Percentiles rank a stretch among this genome's conserved stretches.
Conservation (phyloP, 805 yeast species). For the Saturnispora serradocipensis region DNA sequence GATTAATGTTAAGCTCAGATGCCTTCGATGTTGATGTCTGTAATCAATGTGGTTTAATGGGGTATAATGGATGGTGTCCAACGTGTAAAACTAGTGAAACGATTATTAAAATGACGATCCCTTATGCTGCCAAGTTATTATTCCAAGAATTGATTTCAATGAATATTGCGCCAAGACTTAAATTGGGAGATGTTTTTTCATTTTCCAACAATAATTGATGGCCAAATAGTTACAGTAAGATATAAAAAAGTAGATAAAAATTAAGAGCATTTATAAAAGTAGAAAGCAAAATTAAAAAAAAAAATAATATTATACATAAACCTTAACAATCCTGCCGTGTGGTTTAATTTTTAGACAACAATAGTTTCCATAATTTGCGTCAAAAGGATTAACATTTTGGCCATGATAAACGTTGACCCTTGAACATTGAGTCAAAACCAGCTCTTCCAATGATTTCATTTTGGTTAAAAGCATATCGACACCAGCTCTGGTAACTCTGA, state of each 20-base stretch:
- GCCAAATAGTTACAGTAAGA: neutral
- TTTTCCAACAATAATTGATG: neutral
- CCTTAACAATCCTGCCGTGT: constrained; percentile 47
- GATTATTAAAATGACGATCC: constrained; percentile 89
- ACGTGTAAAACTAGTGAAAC: constrained; percentile 83
- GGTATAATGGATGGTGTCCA: constrained; percentile 97
- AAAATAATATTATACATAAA: constrained; percentile 33
- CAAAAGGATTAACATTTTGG: constrained; percentile 46
- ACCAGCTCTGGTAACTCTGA: constrained; percentile 70
- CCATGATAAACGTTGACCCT: constrained; percentile 59
- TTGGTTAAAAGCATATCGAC: constrained; percentile 58
- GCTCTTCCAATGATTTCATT: constrained; percentile 38
- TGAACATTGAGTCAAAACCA: constrained; percentile 65
- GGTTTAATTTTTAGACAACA: constrained; percentile 46
- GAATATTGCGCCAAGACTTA: constrained; percentile 96
- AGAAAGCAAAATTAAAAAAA: neutral
- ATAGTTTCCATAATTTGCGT: constrained; percentile 37
- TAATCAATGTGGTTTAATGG: constrained; percentile 91
- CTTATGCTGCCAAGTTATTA: constrained; percentile 95
- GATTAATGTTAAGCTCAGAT: constrained; percentile 94
- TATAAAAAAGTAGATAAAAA: neutral
- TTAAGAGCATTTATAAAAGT: neutral
- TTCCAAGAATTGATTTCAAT: constrained; percentile 97
- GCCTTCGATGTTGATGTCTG: constrained; percentile 97
- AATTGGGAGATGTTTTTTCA: constrained; percentile 76